These are phyloP conservation scores for Melampsora larici-populina DNA, from an alignment of 1,284 basidiomycete species.

Conservation along the genomic window DNA sequence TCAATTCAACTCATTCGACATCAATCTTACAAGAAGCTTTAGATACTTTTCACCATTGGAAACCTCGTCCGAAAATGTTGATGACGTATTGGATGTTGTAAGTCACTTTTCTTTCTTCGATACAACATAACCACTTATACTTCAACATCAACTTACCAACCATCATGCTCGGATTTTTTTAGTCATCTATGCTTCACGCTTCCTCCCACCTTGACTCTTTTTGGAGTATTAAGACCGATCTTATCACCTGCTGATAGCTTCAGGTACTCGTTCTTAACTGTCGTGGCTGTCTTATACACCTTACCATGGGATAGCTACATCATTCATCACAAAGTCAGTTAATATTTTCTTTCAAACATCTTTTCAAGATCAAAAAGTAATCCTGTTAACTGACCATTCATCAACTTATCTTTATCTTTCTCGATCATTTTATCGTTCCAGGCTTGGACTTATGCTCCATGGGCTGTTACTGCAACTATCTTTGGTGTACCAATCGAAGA, in stretches of 20 bases:
- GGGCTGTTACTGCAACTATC: slow-evolving; percentile 27
- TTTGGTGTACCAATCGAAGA: slow-evolving; percentile 38
- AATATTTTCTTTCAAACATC: background rate
- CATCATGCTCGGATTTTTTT: background rate
- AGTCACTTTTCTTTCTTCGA: background rate
- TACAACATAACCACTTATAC: too few species aligned
- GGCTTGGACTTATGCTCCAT: slow-evolving; percentile 37
- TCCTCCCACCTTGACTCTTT: slow-evolving; percentile 17
- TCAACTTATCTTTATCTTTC: too few species aligned
- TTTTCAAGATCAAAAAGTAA: background rate
- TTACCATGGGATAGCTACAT: slow-evolving; percentile 43
- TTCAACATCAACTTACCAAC: too few species aligned
- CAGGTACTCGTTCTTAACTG: slow-evolving; percentile 7
- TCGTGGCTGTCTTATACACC: slow-evolving; percentile 18
- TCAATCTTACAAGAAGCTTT: too few species aligned
- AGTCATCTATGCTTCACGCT: slow-evolving; percentile 37
- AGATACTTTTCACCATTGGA: too few species aligned
- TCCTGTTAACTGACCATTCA: background rate
- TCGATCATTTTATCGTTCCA: background rate
- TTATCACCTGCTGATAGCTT: slow-evolving; percentile 24
- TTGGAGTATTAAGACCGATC: slow-evolving; percentile 17
- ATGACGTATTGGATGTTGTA: slow-evolving; percentile 3
- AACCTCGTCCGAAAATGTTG: background rate
- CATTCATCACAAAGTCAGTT: slow-evolving; percentile 27
- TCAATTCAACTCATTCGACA: too few species aligned